Evolutionary conservation across 352 stramenopile genomes (phyloP).

Genomic region (Globisporangium alternatum): DNA sequence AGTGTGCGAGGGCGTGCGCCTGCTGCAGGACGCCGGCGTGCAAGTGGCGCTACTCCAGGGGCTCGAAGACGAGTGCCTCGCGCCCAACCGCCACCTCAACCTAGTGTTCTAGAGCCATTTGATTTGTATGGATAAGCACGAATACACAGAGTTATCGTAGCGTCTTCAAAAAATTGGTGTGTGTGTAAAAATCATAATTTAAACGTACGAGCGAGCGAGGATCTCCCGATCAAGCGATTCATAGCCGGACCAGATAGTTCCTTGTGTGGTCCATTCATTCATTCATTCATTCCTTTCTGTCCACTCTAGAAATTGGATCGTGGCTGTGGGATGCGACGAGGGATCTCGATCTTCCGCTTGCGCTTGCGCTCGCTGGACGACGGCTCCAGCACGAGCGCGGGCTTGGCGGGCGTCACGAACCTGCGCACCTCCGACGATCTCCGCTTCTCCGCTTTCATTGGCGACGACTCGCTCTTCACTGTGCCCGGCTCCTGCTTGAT

Average conservation of each 20-base stretch:
- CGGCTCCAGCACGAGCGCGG: conserved; percentile 13
- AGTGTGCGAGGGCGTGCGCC: conserved; percentile 68
- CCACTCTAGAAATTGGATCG: neutral
- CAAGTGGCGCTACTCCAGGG: conserved; percentile 66
- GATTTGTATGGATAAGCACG: neutral
- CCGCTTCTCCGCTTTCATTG: conserved; percentile 10
- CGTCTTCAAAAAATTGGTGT: neutral
- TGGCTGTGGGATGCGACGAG: conserved; percentile 48
- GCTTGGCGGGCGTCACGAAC: conserved; percentile 12
- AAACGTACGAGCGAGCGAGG: neutral
- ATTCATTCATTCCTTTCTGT: neutral
- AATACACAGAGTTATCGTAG: neutral
- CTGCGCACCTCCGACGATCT: conserved; percentile 17
- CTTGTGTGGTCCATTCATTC: neutral
- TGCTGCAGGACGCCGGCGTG: conserved; percentile 68
- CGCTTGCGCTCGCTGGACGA: conserved; percentile 40
- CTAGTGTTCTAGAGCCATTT: conserved; percentile 37
- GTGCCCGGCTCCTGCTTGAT: conserved; percentile 1
- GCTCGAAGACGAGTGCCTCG: conserved; percentile 72
- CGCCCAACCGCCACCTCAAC: conserved; percentile 69
- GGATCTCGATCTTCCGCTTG: conserved; percentile 46
- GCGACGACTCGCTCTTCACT: conserved; percentile 12
- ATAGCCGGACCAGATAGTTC: too few species aligned
- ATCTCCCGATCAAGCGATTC: neutral
- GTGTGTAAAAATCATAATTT: conserved; percentile 5